Conservation (phyloP, 148 eudicot genomes). For the Vaccinium darrowii region DNA sequence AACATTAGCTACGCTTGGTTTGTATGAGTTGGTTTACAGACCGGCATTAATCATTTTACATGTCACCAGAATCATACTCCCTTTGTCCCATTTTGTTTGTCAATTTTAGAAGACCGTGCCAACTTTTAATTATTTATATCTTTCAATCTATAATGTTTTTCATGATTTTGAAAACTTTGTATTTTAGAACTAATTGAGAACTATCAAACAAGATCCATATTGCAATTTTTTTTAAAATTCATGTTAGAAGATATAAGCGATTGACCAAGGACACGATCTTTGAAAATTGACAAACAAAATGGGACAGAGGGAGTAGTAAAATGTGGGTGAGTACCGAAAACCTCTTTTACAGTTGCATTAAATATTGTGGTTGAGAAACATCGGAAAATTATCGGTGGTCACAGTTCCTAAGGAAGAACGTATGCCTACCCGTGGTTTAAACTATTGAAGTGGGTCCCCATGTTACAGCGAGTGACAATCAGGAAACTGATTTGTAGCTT, state of each 20-base stretch:
- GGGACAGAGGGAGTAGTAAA: not conserved
- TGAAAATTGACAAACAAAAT: no score
- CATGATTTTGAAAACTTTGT: no score
- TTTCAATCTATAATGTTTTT: no score
- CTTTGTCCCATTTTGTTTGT: no score
- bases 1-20: not conserved
- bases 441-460: not conserved
- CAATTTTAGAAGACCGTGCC: no score
- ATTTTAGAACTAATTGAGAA: no score
- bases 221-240: no score
- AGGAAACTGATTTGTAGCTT: not conserved
- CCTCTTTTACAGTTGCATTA: not conserved
- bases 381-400: not conserved
- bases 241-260: no score
- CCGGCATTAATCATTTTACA: not conserved
- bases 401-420: not conserved
- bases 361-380: not conserved
- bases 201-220: no score
- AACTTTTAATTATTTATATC: no score
- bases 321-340: not conserved
- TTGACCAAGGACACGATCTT: no score
- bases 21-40: not conserved
- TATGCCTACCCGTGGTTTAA: not conserved
- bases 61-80: no score
- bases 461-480: not conserved